Evolutionary conservation across 305 asterid genomes (phyloP).

Genomic region (Fraxinus platypoda): DNA sequence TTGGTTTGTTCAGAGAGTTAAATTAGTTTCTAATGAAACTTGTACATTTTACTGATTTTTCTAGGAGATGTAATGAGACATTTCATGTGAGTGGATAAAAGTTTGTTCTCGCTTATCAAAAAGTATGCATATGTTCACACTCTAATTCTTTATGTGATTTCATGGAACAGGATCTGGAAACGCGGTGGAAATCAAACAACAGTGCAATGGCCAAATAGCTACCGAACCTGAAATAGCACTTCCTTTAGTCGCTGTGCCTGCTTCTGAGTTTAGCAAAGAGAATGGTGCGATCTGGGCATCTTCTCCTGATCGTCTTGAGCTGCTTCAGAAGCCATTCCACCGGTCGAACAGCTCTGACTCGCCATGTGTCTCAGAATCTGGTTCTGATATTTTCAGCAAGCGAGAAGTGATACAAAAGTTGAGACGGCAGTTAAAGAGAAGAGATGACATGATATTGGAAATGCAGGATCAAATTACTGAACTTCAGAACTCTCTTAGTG

Average conservation of each 20-base stretch:
- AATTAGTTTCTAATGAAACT: not conserved
- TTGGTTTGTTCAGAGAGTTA: not conserved
- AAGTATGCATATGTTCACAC: not conserved
- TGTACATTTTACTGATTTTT: not conserved
- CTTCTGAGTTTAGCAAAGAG: conserved; percentile 62
- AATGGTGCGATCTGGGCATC: conserved; percentile 74
- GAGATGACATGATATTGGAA: conserved; percentile 87
- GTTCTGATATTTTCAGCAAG: conserved; percentile 82
- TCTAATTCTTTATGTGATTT: not conserved
- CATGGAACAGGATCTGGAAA: conserved; percentile 47
- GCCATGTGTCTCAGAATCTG: conserved; percentile 86
- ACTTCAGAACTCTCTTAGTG: conserved; percentile 59
- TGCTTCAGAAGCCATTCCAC: conserved; percentile 84
- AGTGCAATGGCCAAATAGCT: conserved; percentile 48
- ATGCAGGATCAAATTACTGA: conserved; percentile 92
- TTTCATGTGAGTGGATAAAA: not conserved
- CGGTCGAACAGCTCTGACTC: conserved; percentile 90
- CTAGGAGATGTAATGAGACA: not conserved
- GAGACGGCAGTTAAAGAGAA: conserved; percentile 82
- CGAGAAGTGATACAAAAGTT: conserved; percentile 91
- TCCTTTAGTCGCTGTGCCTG: conserved; percentile 69
- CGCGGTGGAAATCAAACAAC: conserved; percentile 55
- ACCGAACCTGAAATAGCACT: conserved; percentile 59
- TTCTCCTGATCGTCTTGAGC: conserved; percentile 85
- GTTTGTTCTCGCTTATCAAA: not conserved